Conservation (phyloP, 2,329 filamentous ascomycete genomes). For the Botrytis galanthina region DNA sequence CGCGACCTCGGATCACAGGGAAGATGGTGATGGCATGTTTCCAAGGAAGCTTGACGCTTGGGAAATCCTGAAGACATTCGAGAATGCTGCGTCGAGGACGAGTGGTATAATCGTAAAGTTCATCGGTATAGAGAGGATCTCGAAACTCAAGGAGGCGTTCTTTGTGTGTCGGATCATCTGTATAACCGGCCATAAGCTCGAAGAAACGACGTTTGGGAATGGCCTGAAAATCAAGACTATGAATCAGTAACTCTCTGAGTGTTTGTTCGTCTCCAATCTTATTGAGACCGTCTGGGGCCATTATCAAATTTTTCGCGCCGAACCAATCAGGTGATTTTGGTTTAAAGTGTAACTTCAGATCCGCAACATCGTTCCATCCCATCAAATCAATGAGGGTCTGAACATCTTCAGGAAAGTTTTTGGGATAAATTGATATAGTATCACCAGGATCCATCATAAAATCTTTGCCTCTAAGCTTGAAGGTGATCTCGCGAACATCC, state of each 20-base stretch:
- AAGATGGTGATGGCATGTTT: constrained; percentile 70
- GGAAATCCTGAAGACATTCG: constrained; percentile 89
- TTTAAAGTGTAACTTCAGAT: constrained; percentile 60
- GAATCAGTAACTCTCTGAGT: constrained; percentile 71
- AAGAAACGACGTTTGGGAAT: constrained; percentile 90
- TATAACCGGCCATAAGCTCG: constrained; percentile 71
- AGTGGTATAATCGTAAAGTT: constrained; percentile 94
- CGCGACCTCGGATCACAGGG: constrained; percentile 78
- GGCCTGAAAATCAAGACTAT: constrained; percentile 84
- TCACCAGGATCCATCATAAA: constrained; percentile 64
- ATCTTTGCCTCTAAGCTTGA: constrained; percentile 50
- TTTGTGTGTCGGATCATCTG: constrained; percentile 67
- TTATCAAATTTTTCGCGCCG: constrained; percentile 37
- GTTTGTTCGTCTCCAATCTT: constrained; percentile 42
- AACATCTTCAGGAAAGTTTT: constrained; percentile 83
- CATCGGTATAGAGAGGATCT: constrained; percentile 75
- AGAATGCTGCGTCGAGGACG: constrained; percentile 86
- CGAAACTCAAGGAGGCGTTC: constrained; percentile 83
- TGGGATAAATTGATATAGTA: constrained; percentile 77
- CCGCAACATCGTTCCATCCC: constrained; percentile 73
- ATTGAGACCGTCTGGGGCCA: constrained; percentile 37
- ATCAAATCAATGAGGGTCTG: constrained; percentile 73
- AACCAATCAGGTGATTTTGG: constrained; percentile 31
- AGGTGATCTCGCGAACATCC: constrained; percentile 78
- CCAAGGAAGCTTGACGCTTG: constrained; percentile 77